Percentiles rank a stretch among this genome's conserved stretches.
These are phyloP conservation scores for Pythium myriotylum DNA, from an alignment of 352 stramenopile genomes.

Conservation along the genomic window DNA sequence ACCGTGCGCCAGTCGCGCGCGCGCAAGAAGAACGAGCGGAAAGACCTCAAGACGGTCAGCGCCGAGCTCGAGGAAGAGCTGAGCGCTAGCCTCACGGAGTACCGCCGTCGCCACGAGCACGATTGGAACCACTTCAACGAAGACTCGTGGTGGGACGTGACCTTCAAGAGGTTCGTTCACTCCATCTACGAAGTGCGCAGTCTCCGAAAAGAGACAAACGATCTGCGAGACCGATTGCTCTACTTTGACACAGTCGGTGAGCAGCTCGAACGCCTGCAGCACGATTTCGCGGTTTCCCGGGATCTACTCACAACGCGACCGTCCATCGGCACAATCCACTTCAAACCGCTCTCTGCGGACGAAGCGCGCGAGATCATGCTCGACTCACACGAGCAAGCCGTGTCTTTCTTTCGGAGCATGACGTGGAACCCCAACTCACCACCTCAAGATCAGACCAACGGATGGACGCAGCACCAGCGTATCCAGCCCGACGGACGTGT, in stretches of 20 bases:
- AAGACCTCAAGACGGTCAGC: conserved; percentile 56
- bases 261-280: conserved; percentile 67
- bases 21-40: conserved; percentile 74
- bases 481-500: conserved; percentile 66
- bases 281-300: conserved; percentile 57
- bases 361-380: conserved; percentile 70
- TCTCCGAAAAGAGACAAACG: conserved; percentile 42
- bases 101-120: conserved; percentile 35
- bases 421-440: conserved; percentile 24
- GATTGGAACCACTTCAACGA: conserved; percentile 67
- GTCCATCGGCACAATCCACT: conserved; percentile 67
- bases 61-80: conserved; percentile 61
- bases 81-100: conserved; percentile 34
- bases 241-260: conserved; percentile 67
- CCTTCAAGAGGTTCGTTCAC: conserved; percentile 70
- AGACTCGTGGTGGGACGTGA: conserved; percentile 41
- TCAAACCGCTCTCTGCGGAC: conserved; percentile 45
- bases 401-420: conserved; percentile 77
- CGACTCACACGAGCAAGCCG: conserved; percentile 65
- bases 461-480: conserved; percentile 74
- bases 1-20: conserved; percentile 76
- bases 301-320: conserved; percentile 33
- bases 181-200: conserved; percentile 75
- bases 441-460: conserved; percentile 70
- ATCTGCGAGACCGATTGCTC: conserved; percentile 58